These are phyloP conservation scores for Coniochaeta ligniaria DNA, from an alignment of 2,329 filamentous ascomycete species.

Conservation along the genomic window DNA sequence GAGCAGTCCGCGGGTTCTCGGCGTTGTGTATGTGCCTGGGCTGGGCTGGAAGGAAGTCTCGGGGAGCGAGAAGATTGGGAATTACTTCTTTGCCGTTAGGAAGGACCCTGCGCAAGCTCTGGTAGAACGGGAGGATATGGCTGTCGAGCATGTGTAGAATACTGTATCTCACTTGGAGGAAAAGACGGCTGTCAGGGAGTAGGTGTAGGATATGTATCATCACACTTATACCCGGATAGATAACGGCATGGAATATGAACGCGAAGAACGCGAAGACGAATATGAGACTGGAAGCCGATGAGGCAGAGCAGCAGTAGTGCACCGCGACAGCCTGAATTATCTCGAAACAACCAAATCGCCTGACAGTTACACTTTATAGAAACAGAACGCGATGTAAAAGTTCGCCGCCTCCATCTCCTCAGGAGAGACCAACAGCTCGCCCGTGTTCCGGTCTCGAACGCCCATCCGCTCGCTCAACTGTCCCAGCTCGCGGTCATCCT, in stretches of 20 bases:
- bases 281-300: background rate
- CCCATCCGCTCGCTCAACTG: conserved; percentile 93
- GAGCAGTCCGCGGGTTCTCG: conserved; percentile 58
- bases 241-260: background rate
- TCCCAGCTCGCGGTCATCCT: conserved; percentile 73
- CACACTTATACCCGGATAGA: background rate
- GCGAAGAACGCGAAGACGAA: background rate
- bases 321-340: background rate
- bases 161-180: background rate
- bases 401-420: conserved; percentile 89
- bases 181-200: background rate
- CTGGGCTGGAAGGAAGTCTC: conserved; percentile 80
- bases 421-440: conserved; percentile 62
- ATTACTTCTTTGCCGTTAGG: conserved; percentile 75
- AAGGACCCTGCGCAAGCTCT: background rate
- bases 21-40: conserved; percentile 84
- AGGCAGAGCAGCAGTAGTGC: background rate
- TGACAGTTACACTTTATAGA: conserved; percentile 67
- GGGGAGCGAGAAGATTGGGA: conserved; percentile 79
- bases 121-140: background rate
- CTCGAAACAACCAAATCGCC: background rate
- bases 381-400: conserved; percentile 94
- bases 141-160: background rate
- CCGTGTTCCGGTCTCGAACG: conserved; percentile 65
- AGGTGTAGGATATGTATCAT: background rate